These are phyloP conservation scores for Cercospora janseana DNA, from an alignment of 2,329 filamentous ascomycete species.

Conservation along the genomic window DNA sequence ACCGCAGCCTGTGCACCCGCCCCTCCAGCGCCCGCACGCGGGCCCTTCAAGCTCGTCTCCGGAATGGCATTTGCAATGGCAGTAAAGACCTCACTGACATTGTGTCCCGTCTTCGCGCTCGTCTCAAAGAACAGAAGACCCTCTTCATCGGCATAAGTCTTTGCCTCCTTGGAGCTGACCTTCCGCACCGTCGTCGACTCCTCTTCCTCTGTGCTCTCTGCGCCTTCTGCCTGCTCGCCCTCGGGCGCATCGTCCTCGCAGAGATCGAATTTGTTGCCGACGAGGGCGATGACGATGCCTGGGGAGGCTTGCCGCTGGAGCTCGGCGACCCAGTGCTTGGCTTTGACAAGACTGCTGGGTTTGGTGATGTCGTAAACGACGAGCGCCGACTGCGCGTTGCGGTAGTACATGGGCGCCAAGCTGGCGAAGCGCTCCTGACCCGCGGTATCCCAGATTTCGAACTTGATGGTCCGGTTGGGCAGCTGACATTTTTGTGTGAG, in stretches of 20 bases:
- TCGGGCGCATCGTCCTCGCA: slow-evolving; percentile 51
- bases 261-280: slow-evolving; percentile 95
- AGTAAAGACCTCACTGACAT: slow-evolving; percentile 94
- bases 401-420: slow-evolving; percentile 98
- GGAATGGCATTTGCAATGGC: slow-evolving; percentile 98
- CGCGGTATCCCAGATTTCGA: slow-evolving; percentile 91
- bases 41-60: slow-evolving; percentile 90
- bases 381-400: slow-evolving; percentile 94
- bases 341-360: slow-evolving; percentile 89
- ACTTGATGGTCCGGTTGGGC: slow-evolving; percentile 73
- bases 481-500: slow-evolving; percentile 98
- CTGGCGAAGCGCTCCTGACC: slow-evolving; percentile 97
- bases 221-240: slow-evolving; percentile 49
- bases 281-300: slow-evolving; percentile 93
- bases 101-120: slow-evolving; percentile 91
- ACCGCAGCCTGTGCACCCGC: slow-evolving; percentile 57
- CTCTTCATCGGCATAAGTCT: slow-evolving; percentile 92
- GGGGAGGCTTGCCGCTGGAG: slow-evolving; percentile 93
- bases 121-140: slow-evolving; percentile 95
- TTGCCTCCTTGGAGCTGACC: slow-evolving; percentile 85
- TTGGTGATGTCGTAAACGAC: slow-evolving; percentile 99
- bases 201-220: slow-evolving; percentile 45
- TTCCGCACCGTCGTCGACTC: slow-evolving; percentile 68
- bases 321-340: slow-evolving; percentile 98
- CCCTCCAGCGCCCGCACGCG: slow-evolving; percentile 62